Percentiles rank a stretch among this genome's conserved stretches.
These are phyloP conservation scores for Monilinia fructicola DNA, from an alignment of 2,329 filamentous ascomycete species.

Conservation along the genomic window DNA sequence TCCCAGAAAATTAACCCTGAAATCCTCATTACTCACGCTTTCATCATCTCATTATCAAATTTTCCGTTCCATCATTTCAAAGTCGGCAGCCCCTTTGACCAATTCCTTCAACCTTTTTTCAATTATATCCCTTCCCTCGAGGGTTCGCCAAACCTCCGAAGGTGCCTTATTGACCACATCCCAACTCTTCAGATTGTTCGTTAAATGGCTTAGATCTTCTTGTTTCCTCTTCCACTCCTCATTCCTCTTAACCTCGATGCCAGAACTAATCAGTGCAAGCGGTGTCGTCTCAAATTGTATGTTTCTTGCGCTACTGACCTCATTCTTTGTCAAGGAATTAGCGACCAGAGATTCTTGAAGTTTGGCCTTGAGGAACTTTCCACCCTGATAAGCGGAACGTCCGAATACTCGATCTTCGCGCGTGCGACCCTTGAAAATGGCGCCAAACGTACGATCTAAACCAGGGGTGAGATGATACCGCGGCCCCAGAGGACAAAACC, in stretches of 20 bases:
- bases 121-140: constrained; percentile 69
- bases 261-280: constrained; percentile 80
- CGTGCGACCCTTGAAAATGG: constrained; percentile 76
- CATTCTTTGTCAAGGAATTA: constrained; percentile 77
- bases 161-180: constrained; percentile 83
- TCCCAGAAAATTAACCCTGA: too few species aligned
- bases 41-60: not conserved
- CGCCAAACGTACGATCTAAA: constrained; percentile 74
- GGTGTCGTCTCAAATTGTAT: constrained; percentile 78
- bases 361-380: constrained; percentile 84
- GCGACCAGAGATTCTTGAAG: constrained; percentile 92
- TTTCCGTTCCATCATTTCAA: not conserved
- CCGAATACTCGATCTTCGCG: constrained; percentile 86
- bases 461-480: constrained; percentile 87
- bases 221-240: constrained; percentile 80
- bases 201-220: constrained; percentile 77
- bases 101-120: constrained; percentile 76
- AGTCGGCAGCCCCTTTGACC: constrained; percentile 44
- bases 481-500: constrained; percentile 86
- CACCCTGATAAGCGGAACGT: constrained; percentile 71
- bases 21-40: not conserved
- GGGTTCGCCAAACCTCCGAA: constrained; percentile 80
- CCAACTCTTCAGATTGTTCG: constrained; percentile 76
- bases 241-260: constrained; percentile 64
- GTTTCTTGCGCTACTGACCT: constrained; percentile 73